Base-by-base conservation (phyloP, 2,329 filamentous ascomycete species). In the Paecilomyces dactylethromorphus region DNA sequence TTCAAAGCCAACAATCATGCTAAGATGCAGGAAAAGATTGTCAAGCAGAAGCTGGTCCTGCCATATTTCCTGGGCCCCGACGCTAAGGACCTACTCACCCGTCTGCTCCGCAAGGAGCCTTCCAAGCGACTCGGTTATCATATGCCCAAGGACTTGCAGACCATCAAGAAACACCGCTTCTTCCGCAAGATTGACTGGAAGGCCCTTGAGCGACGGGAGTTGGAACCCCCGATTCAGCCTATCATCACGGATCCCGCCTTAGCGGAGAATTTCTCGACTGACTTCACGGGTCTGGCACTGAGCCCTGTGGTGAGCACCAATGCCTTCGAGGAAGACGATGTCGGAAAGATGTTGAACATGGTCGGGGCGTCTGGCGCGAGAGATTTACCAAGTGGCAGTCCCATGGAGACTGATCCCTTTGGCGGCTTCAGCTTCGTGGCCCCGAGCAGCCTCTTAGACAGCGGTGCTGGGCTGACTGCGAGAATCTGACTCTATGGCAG, bases 101-200 rank as follows among this genome's bases (percentile, higher is more conserved):
- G 94, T 26, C 84, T 99, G 3, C 80, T 99, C 59, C 89, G 91
- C 71, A 97, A 97, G 76, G 92, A 99, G 18, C 92, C 95, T 0
- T 83, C 84, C 69, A 97, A 97, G 78, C 87, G 94, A 15, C 84
- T 99, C 0, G 94, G 94, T 3, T 86, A 87, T 60, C 88, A 89
- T 72, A 96, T 95, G 87, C 88, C 90, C 51, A 93, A 92, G 76
- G 94, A 99, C 65, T 79, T 99, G 55, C 81, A 84, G 57, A 87
- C 82, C 0, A 89, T 99, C 77, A 96, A 96, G 81, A 87, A 87
- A 63, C 94, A 99, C 72, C 86, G 94, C 10, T 99, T 99, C 81
- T 99, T 99, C 84, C 87, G 90, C 70, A 94, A 91, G 79, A 95
- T 99, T 69, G 88, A 99, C 77, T 99, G 94, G 94, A 88, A 87